Evolutionary conservation across 352 stramenopile genomes (phyloP).

Genomic region (Globisporangium carolinianum): DNA sequence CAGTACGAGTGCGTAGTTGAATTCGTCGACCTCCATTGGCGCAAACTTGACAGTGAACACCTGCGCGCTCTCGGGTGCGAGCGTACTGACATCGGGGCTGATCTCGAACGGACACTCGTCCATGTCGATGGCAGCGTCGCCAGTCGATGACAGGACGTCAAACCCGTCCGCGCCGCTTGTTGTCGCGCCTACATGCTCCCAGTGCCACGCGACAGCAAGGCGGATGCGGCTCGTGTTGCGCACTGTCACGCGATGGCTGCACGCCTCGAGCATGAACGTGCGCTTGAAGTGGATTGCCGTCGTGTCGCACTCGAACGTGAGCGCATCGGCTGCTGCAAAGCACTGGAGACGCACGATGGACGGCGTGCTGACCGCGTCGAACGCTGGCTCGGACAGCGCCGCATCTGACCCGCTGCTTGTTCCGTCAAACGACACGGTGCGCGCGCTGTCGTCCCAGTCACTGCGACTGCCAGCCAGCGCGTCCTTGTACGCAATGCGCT

Average conservation of each 20-base stretch:
- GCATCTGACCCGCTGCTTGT: conserved; percentile 12
- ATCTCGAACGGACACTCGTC: conserved; percentile 86
- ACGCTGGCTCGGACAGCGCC: conserved; percentile 37
- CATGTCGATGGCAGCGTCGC: conserved; percentile 9
- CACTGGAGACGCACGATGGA: conserved; percentile 41
- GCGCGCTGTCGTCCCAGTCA: conserved; percentile 78
- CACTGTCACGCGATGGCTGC: conserved; percentile 59
- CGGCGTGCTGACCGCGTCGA: conserved; percentile 25
- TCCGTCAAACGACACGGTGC: conserved; percentile 43
- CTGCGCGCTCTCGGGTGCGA: conserved; percentile 51
- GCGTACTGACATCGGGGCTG: conserved; percentile 43
- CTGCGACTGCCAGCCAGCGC: conserved; percentile 10
- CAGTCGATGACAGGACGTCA: neutral
- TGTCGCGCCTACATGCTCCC: conserved; percentile 17
- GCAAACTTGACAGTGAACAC: conserved; percentile 85
- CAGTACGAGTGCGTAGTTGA: conserved; percentile 62
- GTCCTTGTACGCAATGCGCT: conserved; percentile 51
- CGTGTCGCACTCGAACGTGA: conserved; percentile 57
- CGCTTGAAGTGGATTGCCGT: conserved; percentile 58
- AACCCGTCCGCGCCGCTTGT: conserved; percentile 2
- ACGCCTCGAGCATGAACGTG: conserved; percentile 87
- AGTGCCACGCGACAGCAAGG: conserved; percentile 53
- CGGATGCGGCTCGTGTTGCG: conserved; percentile 70
- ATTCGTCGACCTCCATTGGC: conserved; percentile 89
- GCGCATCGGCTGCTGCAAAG: conserved; percentile 58